Conservation (phyloP, 2,329 filamentous ascomycete genomes). For the Fusarium torulosum region DNA sequence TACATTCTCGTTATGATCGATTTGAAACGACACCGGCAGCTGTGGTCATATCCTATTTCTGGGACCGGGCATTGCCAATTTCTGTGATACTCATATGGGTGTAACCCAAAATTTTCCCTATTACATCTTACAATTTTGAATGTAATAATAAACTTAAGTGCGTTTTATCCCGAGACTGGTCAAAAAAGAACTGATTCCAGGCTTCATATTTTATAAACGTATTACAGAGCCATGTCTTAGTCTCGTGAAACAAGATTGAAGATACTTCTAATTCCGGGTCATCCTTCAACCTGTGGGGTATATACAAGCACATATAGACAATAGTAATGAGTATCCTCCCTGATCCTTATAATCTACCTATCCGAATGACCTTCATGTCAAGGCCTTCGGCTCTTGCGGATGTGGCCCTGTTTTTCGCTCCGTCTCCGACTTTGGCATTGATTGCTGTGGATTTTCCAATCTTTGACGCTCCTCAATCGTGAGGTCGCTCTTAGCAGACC, state of each 20-base stretch:
- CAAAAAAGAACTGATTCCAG: too few relatives aligned
- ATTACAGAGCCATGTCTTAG: too few relatives aligned
- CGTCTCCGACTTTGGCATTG: slow-evolving; percentile 18
- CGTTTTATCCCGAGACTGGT: too few relatives aligned
- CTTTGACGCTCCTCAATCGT: slow-evolving; percentile 45
- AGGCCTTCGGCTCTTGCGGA: slow-evolving; percentile 22
- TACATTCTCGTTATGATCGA: slow-evolving; percentile 7
- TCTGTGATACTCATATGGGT: not conserved
- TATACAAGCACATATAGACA: not conserved
- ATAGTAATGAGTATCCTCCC: not conserved
- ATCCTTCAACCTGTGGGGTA: not conserved
- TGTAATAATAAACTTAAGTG: too few relatives aligned
- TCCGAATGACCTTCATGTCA: slow-evolving; percentile 16
- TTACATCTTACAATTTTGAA: too few relatives aligned
- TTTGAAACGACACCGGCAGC: slow-evolving; percentile 17
- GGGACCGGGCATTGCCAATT: slow-evolving; percentile 4
- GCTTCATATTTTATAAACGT: too few relatives aligned
- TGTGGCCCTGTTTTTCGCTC: slow-evolving; percentile 18
- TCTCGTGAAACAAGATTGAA: not conserved
- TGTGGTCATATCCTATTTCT: not conserved
- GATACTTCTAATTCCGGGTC: not conserved
- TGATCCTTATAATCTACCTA: slow-evolving; percentile 7
- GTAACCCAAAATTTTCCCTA: too few relatives aligned
- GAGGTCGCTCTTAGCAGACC: slow-evolving; percentile 47
- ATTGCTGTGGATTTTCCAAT: slow-evolving; percentile 32